Conservation (phyloP, 2,329 filamentous ascomycete species). For the Endocalyx cinctus region DNA sequence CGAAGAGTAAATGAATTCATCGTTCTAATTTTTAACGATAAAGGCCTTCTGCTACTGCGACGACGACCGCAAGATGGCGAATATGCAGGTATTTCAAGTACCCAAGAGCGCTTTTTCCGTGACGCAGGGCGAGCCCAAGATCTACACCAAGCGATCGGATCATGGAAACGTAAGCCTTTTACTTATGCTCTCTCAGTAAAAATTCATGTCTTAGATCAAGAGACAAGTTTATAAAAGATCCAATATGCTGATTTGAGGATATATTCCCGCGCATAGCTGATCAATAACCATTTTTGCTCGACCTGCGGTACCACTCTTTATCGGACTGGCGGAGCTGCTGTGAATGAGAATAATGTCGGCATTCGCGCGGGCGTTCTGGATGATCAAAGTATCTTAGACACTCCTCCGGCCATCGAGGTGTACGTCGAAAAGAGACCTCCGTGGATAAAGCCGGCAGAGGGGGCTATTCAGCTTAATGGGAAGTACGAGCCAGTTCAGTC, state of each 20-base stretch:
- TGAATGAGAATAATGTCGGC: slow-evolving; percentile 3
- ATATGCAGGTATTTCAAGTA: slow-evolving; percentile 6
- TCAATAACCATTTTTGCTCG: slow-evolving; percentile 8
- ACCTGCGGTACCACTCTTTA: slow-evolving; percentile 8
- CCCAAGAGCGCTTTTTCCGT: slow-evolving; percentile 5
- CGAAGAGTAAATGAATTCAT: neutral
- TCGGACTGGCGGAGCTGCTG: slow-evolving; percentile 3
- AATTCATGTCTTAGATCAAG: too few relatives aligned
- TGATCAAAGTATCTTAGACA: slow-evolving; percentile 6
- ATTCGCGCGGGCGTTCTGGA: slow-evolving; percentile 9
- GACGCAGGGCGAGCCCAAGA: slow-evolving; percentile 8
- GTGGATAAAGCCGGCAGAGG: slow-evolving; percentile 8
- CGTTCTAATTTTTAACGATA: neutral
- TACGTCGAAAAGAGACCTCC: slow-evolving; percentile 10
- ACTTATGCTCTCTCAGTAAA: neutral
- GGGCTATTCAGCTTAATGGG: slow-evolving; percentile 8
- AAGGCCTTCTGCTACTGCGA: slow-evolving; percentile 10
- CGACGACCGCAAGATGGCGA: slow-evolving; percentile 9
- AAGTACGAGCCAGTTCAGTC: slow-evolving; percentile 5
- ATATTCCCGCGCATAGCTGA: slow-evolving; percentile 7
- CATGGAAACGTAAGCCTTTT: slow-evolving; percentile 6
- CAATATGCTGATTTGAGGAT: too few relatives aligned
- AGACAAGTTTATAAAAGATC: too few relatives aligned
- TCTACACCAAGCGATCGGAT: slow-evolving; percentile 8
- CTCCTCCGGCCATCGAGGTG: slow-evolving; percentile 6